Evolutionary conservation across 805 yeast genomes (phyloP).

Genomic region (Hanseniaspora vineae): DNA sequence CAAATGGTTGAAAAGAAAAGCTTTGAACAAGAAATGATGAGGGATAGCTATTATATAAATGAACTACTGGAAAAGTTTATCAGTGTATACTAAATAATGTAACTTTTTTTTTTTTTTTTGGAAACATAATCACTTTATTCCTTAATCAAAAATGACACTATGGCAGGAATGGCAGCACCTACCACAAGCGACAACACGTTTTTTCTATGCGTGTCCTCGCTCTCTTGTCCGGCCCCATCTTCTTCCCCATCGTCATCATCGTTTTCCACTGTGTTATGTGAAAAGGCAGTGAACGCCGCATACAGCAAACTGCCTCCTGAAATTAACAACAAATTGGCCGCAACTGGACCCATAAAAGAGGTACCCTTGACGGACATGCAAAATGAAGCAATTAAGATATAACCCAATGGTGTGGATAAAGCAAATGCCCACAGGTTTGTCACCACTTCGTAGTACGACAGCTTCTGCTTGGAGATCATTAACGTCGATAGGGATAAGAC

Average conservation of each 20-base stretch:
- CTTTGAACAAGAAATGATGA: slow-evolving; percentile 16
- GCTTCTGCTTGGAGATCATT: slow-evolving; percentile 29
- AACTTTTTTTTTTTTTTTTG: not conserved
- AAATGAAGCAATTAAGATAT: slow-evolving; percentile 15
- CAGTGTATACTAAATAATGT: too few species aligned
- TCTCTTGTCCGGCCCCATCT: not conserved
- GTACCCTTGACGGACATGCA: slow-evolving; percentile 1
- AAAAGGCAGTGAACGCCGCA: slow-evolving; percentile 23
- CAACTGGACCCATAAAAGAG: slow-evolving; percentile 12
- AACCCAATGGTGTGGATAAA: slow-evolving; percentile 23
- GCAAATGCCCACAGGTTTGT: slow-evolving; percentile 33
- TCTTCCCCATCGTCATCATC: slow-evolving; percentile 3
- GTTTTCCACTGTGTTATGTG: slow-evolving; percentile 11
- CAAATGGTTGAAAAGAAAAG: slow-evolving; percentile 23
- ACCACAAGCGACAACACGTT: slow-evolving; percentile 14
- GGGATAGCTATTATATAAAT: not conserved
- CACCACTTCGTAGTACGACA: slow-evolving; percentile 25
- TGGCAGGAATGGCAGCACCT: slow-evolving; percentile 18
- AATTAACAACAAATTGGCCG: slow-evolving; percentile 21
- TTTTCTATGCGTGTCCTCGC: slow-evolving; percentile 1
- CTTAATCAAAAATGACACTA: slow-evolving; percentile 16
- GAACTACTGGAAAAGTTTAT: not conserved
- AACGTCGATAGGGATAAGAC: slow-evolving; percentile 45
- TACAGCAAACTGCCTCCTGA: slow-evolving; percentile 25
- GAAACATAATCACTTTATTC: slow-evolving; percentile 5